Conservation (phyloP, 2,329 filamentous ascomycete genomes). For the Acrocalymma vagum region DNA sequence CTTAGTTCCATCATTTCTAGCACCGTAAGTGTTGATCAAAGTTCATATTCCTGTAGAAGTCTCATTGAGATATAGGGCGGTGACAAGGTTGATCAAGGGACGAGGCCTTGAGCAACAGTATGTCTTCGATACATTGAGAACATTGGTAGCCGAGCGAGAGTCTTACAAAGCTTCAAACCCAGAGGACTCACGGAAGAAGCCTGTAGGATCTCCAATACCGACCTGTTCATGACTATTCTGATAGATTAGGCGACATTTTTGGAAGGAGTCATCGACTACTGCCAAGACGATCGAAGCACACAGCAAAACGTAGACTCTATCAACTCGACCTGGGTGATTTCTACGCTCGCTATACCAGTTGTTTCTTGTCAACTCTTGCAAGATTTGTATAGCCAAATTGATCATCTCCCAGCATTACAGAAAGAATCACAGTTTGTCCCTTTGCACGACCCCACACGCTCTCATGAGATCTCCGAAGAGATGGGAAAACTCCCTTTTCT, state of each 20-base stretch:
- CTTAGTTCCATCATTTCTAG: slow-evolving; percentile 4
- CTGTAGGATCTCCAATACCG: no score
- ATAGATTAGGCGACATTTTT: background rate
- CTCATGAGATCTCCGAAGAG: background rate
- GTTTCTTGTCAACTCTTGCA: slow-evolving; percentile 1
- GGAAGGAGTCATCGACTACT: slow-evolving; percentile 4
- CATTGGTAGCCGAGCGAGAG: background rate
- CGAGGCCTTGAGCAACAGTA: background rate
- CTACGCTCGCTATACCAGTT: background rate
- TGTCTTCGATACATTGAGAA: background rate
- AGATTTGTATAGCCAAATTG: background rate
- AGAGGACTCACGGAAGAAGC: background rate
- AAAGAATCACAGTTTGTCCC: slow-evolving; percentile 1
- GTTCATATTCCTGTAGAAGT: background rate
- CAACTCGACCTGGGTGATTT: slow-evolving; percentile 2
- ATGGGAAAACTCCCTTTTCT: slow-evolving; percentile 5
- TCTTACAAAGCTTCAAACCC: background rate
- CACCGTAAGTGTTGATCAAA: slow-evolving; percentile 1
- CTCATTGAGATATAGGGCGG: background rate
- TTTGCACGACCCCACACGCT: background rate
- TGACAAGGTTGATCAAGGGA: slow-evolving; percentile 1
- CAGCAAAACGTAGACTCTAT: slow-evolving; percentile 1
- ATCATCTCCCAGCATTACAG: background rate
- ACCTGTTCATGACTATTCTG: no score
- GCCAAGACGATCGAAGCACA: slow-evolving; percentile 2